Evolutionary conservation across 75 land plant genomes (phyloP).

Genomic region (Pinus albicaulis): DNA sequence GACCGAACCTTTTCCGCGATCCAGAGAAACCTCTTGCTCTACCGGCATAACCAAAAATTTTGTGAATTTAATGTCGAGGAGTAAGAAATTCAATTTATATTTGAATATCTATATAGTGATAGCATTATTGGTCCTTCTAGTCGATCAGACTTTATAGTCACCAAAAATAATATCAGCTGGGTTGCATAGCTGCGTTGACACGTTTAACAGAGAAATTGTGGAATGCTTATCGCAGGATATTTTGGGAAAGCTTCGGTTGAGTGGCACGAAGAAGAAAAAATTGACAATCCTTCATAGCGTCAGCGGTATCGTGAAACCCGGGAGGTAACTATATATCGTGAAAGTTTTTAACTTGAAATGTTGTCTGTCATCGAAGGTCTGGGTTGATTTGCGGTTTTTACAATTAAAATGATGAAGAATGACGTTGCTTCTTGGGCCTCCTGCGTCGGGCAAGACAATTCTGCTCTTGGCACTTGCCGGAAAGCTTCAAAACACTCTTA

Average conservation of each 20-base stretch:
- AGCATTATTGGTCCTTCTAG: no score
- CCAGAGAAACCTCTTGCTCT: no score
- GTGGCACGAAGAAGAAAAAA: slow-evolving; percentile 37
- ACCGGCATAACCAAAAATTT: no score
- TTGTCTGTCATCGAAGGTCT: not conserved
- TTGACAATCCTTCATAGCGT: slow-evolving; percentile 57
- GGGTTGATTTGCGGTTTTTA: no score
- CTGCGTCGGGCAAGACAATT: slow-evolving; percentile 32
- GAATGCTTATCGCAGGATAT: not conserved
- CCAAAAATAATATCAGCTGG: not conserved
- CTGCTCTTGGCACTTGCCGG: slow-evolving; percentile 29
- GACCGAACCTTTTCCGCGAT: no score
- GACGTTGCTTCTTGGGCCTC: slow-evolving; percentile 42
- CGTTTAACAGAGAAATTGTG: not conserved
- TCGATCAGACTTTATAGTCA: no score
- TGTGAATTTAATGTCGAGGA: no score
- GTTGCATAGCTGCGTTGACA: not conserved
- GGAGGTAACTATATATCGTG: slow-evolving; percentile 24
- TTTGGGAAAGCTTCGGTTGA: not conserved
- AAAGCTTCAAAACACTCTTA: slow-evolving; percentile 14
- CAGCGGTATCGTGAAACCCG: slow-evolving; percentile 76
- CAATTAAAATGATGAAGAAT: slow-evolving; percentile 8
- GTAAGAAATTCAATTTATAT: no score
- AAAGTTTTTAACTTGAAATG: not conserved
- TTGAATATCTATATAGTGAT: no score